Percentiles rank a stretch among this genome's conserved stretches.
These are phyloP conservation scores for Gossypium ekmanianum DNA, from an alignment of 345 rosid genomes.

Conservation along the genomic window DNA sequence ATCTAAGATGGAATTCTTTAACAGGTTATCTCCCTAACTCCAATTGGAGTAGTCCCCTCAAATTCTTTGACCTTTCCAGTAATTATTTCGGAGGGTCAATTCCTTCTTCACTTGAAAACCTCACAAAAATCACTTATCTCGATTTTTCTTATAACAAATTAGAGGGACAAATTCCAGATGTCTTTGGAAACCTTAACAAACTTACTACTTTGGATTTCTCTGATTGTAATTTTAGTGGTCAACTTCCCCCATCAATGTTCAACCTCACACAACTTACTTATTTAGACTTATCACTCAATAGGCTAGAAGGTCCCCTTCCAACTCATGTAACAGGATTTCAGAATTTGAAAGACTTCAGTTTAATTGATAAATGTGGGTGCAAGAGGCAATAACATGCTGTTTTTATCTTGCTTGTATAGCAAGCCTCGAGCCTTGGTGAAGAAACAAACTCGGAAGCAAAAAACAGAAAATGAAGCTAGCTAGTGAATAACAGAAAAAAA, in stretches of 20 bases:
- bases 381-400: too few species aligned
- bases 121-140: neutral
- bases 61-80: neutral
- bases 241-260: constrained; percentile 16
- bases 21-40: constrained; percentile 13
- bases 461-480: too few species aligned
- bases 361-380: too few species aligned
- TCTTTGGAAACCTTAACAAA: neutral
- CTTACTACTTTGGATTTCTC: neutral
- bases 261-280: neutral
- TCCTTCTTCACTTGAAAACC: neutral
- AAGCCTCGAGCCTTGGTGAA: too few species aligned
- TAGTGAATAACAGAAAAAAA: too few species aligned
- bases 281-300: neutral
- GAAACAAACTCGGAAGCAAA: too few species aligned
- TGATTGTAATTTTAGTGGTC: constrained; percentile 19
- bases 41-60: constrained; percentile 1
- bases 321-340: neutral
- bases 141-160: neutral
- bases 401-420: too few species aligned
- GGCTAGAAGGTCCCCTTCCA: neutral
- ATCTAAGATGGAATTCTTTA: neutral
- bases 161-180: neutral
- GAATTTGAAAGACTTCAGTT: accelerated
- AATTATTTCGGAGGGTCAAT: too few species aligned